Evolutionary conservation across 495 filamentous ascomycete genomes (phyloP).

Genomic region (Cenococcum geophilum): DNA sequence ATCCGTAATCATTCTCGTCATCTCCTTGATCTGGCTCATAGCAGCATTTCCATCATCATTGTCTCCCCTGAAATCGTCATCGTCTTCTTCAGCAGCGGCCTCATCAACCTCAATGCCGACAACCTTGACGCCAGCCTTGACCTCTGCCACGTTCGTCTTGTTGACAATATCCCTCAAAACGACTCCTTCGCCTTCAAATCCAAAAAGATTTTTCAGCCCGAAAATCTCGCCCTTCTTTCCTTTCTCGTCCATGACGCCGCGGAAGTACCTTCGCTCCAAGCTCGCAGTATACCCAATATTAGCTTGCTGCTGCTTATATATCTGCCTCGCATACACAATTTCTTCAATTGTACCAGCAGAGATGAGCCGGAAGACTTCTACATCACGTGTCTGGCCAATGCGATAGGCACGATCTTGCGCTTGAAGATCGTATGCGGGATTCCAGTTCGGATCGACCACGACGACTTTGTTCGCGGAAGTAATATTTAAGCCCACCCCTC

Average conservation of each 20-base stretch:
- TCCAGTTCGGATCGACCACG: constrained; percentile 97
- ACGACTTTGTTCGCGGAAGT: constrained; percentile 98
- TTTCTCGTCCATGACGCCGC: constrained; percentile 79
- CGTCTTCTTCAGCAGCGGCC: constrained; percentile 40
- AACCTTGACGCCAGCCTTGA: constrained; percentile 75
- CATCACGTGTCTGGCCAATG: constrained; percentile 87
- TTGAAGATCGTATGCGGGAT: constrained; percentile 87
- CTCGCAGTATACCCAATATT: constrained; percentile 96
- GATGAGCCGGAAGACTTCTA: constrained; percentile 94
- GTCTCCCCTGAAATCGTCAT: constrained; percentile 41
- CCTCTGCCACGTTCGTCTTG: constrained; percentile 95
- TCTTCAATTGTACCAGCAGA: constrained; percentile 93
- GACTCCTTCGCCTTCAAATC: constrained; percentile 70
- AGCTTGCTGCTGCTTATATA: constrained; percentile 98
- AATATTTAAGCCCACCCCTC: constrained; percentile 88
- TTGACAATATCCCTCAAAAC: constrained; percentile 90
- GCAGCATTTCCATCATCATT: constrained; percentile 49
- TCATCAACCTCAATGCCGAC: constrained; percentile 61
- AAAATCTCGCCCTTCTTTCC: constrained; percentile 90
- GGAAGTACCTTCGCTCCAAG: constrained; percentile 90
- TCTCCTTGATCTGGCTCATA: constrained; percentile 58
- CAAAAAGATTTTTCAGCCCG: constrained; percentile 80
- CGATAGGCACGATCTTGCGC: constrained; percentile 96
- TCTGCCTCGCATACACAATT: constrained; percentile 93
- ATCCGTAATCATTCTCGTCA: constrained; percentile 58